Evolutionary conservation across 495 filamentous ascomycete species (phyloP).

Genomic region (Penicillium riverlandense): DNA sequence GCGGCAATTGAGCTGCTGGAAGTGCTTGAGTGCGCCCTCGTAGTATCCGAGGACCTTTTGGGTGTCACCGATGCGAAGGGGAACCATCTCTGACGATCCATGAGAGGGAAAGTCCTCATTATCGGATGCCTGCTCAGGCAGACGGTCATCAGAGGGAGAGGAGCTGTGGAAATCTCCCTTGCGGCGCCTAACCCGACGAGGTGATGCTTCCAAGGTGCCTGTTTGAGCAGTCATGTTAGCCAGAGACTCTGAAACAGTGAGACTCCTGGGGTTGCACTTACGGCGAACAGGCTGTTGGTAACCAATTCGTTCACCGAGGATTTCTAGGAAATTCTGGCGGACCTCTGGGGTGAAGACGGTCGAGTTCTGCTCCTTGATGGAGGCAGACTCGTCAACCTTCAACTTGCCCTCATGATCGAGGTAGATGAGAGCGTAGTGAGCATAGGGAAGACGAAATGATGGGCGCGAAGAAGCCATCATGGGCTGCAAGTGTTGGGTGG

Average conservation of each 20-base stretch:
- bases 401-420: conserved; percentile 32
- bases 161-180: conserved; percentile 15
- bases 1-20: conserved; percentile 67
- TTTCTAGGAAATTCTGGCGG: conserved; percentile 31
- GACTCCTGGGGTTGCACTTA: conserved; percentile 7
- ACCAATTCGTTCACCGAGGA: conserved; percentile 24
- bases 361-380: conserved; percentile 24
- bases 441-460: conserved; percentile 24
- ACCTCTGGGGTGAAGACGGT: conserved; percentile 34
- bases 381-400: conserved; percentile 29
- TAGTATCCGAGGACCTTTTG: conserved; percentile 32
- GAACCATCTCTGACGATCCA: conserved; percentile 25
- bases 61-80: conserved; percentile 32
- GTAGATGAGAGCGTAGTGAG: conserved; percentile 38
- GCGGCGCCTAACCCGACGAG: conserved; percentile 29
- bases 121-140: conserved; percentile 21
- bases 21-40: conserved; percentile 47
- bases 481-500: conserved; percentile 13
- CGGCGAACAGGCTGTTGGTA: conserved; percentile 24
- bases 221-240: background rate
- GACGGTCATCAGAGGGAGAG: conserved; percentile 10
- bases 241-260: too few species aligned
- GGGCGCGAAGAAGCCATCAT: conserved; percentile 25
- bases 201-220: conserved; percentile 15
- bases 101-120: conserved; percentile 15